Conservation (phyloP, 208 protist species). For the Trypanosoma rangeli region DNA sequence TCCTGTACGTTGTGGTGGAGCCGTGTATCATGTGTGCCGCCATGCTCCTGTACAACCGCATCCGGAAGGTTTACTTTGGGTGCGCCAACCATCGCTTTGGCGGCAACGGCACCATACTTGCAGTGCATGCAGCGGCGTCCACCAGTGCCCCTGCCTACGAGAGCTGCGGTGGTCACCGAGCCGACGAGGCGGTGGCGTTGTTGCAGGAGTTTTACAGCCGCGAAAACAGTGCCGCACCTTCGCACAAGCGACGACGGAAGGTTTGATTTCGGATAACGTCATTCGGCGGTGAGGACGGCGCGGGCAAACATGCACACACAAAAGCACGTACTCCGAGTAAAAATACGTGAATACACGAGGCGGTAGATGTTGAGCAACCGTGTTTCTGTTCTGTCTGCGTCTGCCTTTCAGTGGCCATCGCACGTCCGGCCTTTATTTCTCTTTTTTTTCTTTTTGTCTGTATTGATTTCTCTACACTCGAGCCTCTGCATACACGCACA, state of each 20-base stretch:
- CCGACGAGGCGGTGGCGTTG: constrained; percentile 58
- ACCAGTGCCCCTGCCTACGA: constrained; percentile 32
- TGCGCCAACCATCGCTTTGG: constrained; percentile 95
- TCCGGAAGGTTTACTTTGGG: constrained; percentile 89
- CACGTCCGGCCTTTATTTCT: neutral
- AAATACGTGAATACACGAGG: neutral
- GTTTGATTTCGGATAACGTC: neutral
- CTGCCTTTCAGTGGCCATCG: neutral
- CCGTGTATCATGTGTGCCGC: constrained; percentile 96
- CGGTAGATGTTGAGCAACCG: neutral
- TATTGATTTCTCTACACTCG: neutral
- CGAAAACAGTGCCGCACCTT: constrained; percentile 81
- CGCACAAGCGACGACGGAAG: constrained; percentile 69
- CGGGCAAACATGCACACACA: neutral
- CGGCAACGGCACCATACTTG: constrained; percentile 90
- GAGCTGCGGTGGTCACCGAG: constrained; percentile 68
- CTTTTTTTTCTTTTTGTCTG: constrained; percentile 11
- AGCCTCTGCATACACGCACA: neutral
- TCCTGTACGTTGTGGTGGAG: constrained; percentile 94
- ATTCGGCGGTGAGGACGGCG: neutral
- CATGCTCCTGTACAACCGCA: constrained; percentile 73
- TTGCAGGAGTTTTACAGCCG: constrained; percentile 81
- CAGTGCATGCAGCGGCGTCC: constrained; percentile 41
- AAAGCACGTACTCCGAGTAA: neutral
- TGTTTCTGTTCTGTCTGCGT: neutral